Evolutionary conservation across 2,329 filamentous ascomycete genomes (phyloP), one percentile per base, ranked within the genome.

Genomic region (Chlorencoelia australis): DNA sequence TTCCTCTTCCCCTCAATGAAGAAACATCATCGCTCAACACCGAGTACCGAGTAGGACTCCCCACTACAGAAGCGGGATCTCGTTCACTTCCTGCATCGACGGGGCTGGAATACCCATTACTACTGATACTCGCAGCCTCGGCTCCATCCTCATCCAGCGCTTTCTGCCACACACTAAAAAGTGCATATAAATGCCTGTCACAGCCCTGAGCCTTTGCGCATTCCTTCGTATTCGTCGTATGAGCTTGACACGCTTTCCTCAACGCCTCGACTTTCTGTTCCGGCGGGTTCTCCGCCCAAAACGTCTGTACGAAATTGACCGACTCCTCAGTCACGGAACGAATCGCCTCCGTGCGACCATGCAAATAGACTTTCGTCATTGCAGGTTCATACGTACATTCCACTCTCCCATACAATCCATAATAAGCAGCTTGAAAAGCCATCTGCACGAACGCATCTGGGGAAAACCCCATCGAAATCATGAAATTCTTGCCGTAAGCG

Each of bases 401-500:
- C 1, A 94, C 76, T 4, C 86, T 78, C 3, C 91, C 91, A 51
- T 96, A 98, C 6, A 98, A 71, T 2, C 91, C 91, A 54, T 95
- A 98, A 65, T 98, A 96, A 1, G 91, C 89, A 4, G 89, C 89
- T 59, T 98, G 91, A 65, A 95, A 95, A 0, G 91, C 91, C 89
- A 98, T 96, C 60, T 98, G 91, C 14, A 98, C 84, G 56, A 94
- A 98, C 0, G 91, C 91, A 57, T 96, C 91, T 0, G 91, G 89
- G 0, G 89, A 96, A 61, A 96, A 93, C 6, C 89, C 89, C 79
- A 93, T 93, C 0, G 82, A 86, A 0, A 87, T 96, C 61, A 98
- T 95, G 56, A 95, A 95, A 60, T 91, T 94, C 68, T 95, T 95
- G 47, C 91, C 91, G 51, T 94, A 98, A 16, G 79, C 75, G 32